Base-by-base conservation (phyloP, 495 filamentous ascomycete species). In the Penicillium egyptiacum region DNA sequence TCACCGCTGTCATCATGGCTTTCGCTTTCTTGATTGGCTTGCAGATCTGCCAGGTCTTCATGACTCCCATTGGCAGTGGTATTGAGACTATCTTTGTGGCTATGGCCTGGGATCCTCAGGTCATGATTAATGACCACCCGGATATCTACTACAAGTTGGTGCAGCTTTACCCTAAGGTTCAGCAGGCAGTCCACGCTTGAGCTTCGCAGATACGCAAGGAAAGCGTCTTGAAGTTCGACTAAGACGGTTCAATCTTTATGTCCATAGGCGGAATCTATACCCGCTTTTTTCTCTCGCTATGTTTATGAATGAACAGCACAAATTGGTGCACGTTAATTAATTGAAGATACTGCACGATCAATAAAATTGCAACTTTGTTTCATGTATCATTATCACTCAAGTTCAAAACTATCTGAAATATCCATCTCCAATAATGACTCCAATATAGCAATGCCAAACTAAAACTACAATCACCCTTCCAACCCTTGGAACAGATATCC, bases 1-100 rank as follows among this genome's bases (percentile, higher is more conserved):
- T 85, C 67, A 92, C 85, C 49, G 83, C 86, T 55, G 86, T 93
- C 11, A 81, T 94, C 35, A 86, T 94, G 71, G 90, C 89, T 0
- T 92, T 92, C 66, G 70, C 88, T 0, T 95, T 95, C 74, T 71
- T 95, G 43, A 88, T 93, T 64, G 91, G 91, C 3, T 64, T 95
- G 60, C 91, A 98, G 72, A 86, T 96, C 59, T 88, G 86, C 64
- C 88, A 94, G 74, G 83, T 93, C 55, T 93, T 96, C 73, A 87
- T 93, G 56, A 90, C 88, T 12, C 92, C 89, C 4, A 77, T 92
- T 33, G 72, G 76, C 1, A 80, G 77, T 59, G 79, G 79, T 4
- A 76, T 82, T 16, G 85, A 87, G 59, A 96, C 92, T 5, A 88
- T 96, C 57, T 96, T 96, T 64, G 89, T 92, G 10, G 90, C 90